Evolutionary conservation across 805 yeast genomes (phyloP).

Genomic region (Saccharomycopsis guyanensis): DNA sequence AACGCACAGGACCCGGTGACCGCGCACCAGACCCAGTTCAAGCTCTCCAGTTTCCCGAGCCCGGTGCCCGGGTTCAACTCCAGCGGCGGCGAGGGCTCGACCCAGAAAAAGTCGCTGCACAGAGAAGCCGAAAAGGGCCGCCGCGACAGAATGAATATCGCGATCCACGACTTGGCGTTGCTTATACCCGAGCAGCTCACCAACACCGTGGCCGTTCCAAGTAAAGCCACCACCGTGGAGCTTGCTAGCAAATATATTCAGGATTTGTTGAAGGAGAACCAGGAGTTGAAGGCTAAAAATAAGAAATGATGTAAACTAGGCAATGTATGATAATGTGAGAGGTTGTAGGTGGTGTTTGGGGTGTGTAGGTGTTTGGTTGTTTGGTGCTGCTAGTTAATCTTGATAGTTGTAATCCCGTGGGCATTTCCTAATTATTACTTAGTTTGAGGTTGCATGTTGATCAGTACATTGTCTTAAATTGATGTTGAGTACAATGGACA

Average conservation of each 20-base stretch:
- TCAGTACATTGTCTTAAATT: too few relatives aligned
- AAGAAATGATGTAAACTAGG: too few relatives aligned
- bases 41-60: conserved; percentile 9
- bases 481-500: too few relatives aligned
- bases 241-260: conserved; percentile 68
- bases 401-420: too few relatives aligned
- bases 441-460: too few relatives aligned
- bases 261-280: conserved; percentile 33
- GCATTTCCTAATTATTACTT: too few relatives aligned
- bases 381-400: too few relatives aligned
- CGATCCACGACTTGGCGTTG: conserved; percentile 65
- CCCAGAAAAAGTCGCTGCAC: conserved; percentile 40
- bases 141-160: conserved; percentile 84
- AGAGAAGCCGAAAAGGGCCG: conserved; percentile 96
- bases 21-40: conserved; percentile 22
- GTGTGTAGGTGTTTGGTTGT: too few relatives aligned
- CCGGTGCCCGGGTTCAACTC: not conserved
- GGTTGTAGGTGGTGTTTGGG: too few relatives aligned
- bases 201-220: conserved; percentile 57
- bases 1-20: conserved; percentile 14
- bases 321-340: too few relatives aligned
- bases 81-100: not conserved
- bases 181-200: conserved; percentile 58
- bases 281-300: conserved; percentile 8
- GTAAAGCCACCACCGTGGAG: conserved; percentile 94